These are phyloP conservation scores for Silene latifolia DNA, from an alignment of 148 eudicot species.

Conservation along the genomic window DNA sequence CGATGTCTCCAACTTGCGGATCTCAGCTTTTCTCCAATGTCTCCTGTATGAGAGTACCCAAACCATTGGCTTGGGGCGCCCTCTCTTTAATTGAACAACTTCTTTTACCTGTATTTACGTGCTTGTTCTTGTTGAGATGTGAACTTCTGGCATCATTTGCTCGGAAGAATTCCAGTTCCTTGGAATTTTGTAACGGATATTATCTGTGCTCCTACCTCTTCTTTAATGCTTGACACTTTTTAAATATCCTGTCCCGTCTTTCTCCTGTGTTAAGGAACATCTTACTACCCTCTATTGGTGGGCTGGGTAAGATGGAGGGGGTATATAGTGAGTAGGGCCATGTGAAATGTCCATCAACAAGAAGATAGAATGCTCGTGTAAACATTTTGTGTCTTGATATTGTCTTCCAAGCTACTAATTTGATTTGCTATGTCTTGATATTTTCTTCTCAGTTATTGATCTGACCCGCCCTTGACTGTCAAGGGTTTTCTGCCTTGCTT, in stretches of 20 bases:
- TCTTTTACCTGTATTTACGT: background rate
- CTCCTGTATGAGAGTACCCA: no score
- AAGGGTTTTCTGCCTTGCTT: background rate
- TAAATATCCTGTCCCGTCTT: background rate
- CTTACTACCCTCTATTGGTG: background rate
- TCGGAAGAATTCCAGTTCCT: background rate
- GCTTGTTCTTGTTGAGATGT: background rate
- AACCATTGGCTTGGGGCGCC: no score
- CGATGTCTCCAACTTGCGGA: no score
- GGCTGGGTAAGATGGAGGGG: no score
- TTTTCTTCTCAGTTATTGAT: background rate
- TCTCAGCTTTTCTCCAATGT: no score
- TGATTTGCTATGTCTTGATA: background rate
- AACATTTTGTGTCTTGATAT: background rate
- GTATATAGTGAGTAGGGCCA: no score
- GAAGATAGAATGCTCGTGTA: background rate
- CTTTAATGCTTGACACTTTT: background rate
- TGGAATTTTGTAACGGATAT: background rate
- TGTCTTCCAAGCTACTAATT: background rate
- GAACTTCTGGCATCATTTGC: background rate
- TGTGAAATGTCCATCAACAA: no score
- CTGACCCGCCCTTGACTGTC: no score
- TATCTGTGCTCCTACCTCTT: background rate
- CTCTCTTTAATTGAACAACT: no score
- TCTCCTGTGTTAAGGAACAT: background rate